phyloP scores from a whole-genome alignment of 495 filamentous ascomycete genomes.

The Neohortaea acidophila region DNA sequence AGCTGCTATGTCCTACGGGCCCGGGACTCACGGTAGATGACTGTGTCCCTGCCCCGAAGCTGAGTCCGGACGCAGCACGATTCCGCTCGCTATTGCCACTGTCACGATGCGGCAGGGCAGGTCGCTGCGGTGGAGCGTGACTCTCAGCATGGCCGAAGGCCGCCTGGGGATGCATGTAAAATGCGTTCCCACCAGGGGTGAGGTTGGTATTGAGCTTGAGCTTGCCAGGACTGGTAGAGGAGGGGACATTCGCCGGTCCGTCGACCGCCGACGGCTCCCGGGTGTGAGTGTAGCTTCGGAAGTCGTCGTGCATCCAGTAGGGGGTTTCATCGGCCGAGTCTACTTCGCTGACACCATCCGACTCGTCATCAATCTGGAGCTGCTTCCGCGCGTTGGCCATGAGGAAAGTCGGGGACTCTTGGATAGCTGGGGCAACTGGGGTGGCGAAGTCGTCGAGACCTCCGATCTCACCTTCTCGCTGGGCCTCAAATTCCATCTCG shows the following conservation, averaged over 20 bases:
- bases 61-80: constrained; percentile 5
- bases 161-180: too few species aligned
- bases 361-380: constrained; percentile 1
- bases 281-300: not conserved
- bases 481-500: constrained; percentile 10
- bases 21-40: too few species aligned
- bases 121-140: not conserved
- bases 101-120: constrained; percentile 5
- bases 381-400: constrained; percentile 3
- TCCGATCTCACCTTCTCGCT: not conserved
- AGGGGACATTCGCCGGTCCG: not conserved
- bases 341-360: not conserved
- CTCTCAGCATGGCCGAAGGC: too few species aligned
- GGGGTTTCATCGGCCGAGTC: not conserved
- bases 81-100: constrained; percentile 14
- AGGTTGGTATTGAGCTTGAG: too few species aligned
- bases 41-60: constrained; percentile 7
- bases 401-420: not conserved
- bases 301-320: constrained; percentile 1
- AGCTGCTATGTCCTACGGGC: too few species aligned
- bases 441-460: not conserved
- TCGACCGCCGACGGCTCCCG: not conserved
- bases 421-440: too few species aligned
- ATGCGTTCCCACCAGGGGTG: too few species aligned
- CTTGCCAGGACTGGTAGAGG: too few species aligned